Evolutionary conservation across 129 eudicot genomes (phyloP), one percentile per base, ranked within the genome.

Genomic region (Flaveria robusta): DNA sequence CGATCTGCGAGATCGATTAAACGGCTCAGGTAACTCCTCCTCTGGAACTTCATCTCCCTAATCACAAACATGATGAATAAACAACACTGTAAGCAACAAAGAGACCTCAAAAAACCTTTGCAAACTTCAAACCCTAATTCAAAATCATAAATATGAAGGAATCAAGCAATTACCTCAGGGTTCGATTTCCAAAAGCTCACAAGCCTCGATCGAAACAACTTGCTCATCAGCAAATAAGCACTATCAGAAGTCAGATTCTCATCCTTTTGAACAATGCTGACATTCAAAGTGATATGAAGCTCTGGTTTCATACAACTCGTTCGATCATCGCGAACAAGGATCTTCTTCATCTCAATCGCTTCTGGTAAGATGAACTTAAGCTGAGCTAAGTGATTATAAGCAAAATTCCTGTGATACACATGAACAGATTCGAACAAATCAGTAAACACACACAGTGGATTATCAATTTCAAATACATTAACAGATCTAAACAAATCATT

Each of bases 291-390:
- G 34, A 95, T 65, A 16, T 66, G 82, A 47, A 95, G 88, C 81
- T 91, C 97, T 16, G 93, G 96, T 70, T 83, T 91, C 92, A 91
- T 88, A 81, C 94, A 89, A 65, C 87, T 45, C 0, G 96, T 95
- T 7, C 72, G 80, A 65, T 95, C 99, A 68, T 95, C 99, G 4
- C 71, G 88, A 15, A 74, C 77, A 49, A 86, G 87, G 47, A 89
- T 69, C 74, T 85, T 95, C 87, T 85, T 85, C 7, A 88, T 42
- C 84, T 84, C 86, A 85, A 95, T 81, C 2, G 89, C 99, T 54
- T 91, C 96, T 0, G 96, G 92, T 70, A 95, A 55, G 12, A 95
- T 74, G 77, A 77, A 85, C 79, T 89, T 95, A 78, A 95, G 39
- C 74, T 95, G 97, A 67, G 94, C 97, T 75, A 95, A 83, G 76